These are phyloP conservation scores for Hyphopichia khmerensis DNA, from an alignment of 1,139 yeast species.

Conservation along the genomic window DNA sequence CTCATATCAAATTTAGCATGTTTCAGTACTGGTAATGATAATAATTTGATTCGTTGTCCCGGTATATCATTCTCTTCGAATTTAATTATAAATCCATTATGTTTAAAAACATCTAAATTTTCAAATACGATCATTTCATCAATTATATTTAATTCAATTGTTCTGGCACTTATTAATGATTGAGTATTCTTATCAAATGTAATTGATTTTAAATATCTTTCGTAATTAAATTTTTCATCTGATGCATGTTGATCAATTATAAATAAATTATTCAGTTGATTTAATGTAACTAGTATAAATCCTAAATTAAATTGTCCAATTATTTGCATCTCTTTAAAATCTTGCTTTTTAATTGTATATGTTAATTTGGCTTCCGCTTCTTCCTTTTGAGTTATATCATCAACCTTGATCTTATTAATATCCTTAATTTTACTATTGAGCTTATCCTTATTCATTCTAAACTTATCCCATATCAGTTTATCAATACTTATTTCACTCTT, in stretches of 20 bases:
- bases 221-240: conserved; percentile 92
- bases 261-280: conserved; percentile 55
- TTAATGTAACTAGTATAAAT: conserved; percentile 66
- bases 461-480: background rate
- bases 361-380: conserved; percentile 56
- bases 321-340: conserved; percentile 68
- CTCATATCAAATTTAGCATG: conserved; percentile 59
- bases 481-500: conserved; percentile 1
- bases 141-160: conserved; percentile 65
- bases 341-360: conserved; percentile 57
- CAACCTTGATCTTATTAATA: conserved; percentile 9
- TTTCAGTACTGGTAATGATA: conserved; percentile 73
- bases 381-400: conserved; percentile 22
- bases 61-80: conserved; percentile 49
- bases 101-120: conserved; percentile 52
- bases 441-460: background rate
- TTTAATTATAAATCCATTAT: conserved; percentile 72
- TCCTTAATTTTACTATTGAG: background rate
- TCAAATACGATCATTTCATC: conserved; percentile 75
- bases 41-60: conserved; percentile 56
- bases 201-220: conserved; percentile 56
- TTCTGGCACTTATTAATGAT: conserved; percentile 65
- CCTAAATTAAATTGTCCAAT: conserved; percentile 95
- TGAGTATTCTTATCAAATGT: conserved; percentile 48
- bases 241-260: conserved; percentile 97